Percentiles rank a stretch among this genome's conserved stretches.
phyloP scores from a whole-genome alignment of 352 stramenopile species.

The Globisporangium sylvaticum region DNA sequence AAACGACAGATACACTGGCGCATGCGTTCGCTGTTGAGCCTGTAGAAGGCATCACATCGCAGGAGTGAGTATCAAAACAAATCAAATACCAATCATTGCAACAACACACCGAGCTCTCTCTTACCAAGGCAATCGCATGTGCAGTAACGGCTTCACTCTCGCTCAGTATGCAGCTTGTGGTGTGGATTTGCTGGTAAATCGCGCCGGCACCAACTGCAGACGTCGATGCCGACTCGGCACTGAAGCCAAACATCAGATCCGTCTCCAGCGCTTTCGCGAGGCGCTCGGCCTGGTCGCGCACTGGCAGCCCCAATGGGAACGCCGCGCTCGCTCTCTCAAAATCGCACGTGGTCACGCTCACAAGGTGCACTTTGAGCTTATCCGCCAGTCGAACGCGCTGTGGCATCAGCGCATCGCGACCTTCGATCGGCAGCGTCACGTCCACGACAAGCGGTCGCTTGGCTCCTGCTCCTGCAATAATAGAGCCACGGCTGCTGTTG shows the following conservation, averaged over 20 bases:
- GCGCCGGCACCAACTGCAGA: slow-evolving; percentile 33
- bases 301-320: slow-evolving; percentile 13
- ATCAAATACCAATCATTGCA: background rate
- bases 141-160: slow-evolving; percentile 27
- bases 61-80: background rate
- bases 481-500: background rate
- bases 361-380: slow-evolving; percentile 41
- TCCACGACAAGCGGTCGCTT: slow-evolving; percentile 40
- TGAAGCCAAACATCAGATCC: slow-evolving; percentile 67
- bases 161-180: slow-evolving; percentile 6
- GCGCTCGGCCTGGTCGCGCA: slow-evolving; percentile 36
- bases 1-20: slow-evolving; percentile 69
- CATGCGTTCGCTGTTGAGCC: slow-evolving; percentile 48
- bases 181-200: slow-evolving; percentile 68
- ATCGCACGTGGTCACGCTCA: slow-evolving; percentile 58
- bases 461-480: background rate
- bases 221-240: slow-evolving; percentile 5
- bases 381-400: slow-evolving; percentile 29
- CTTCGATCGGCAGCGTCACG: slow-evolving; percentile 43
- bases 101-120: background rate
- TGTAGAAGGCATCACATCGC: slow-evolving; percentile 11
- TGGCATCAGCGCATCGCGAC: slow-evolving; percentile 33
- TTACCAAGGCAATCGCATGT: slow-evolving; percentile 35
- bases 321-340: slow-evolving; percentile 17
- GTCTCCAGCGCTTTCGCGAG: slow-evolving; percentile 53